Evolutionary conservation across 2,329 filamentous ascomycete species (phyloP).

Genomic region (Claviceps sp.): DNA sequence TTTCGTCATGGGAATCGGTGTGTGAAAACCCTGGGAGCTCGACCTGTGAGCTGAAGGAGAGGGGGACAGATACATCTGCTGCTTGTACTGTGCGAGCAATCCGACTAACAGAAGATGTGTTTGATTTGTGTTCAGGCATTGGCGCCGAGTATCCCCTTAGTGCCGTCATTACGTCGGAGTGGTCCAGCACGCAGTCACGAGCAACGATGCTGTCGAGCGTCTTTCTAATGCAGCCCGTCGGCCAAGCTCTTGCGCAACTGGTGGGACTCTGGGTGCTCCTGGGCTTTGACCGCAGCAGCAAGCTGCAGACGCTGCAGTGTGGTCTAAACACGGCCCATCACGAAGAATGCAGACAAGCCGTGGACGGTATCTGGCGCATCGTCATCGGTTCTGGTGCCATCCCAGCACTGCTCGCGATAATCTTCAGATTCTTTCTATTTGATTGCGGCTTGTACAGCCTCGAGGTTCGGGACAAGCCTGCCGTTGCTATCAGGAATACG

Average conservation of each 20-base stretch:
- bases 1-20: slow-evolving; percentile 40
- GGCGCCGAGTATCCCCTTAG: slow-evolving; percentile 56
- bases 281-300: slow-evolving; percentile 27
- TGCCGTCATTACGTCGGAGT: slow-evolving; percentile 56
- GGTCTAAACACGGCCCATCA: slow-evolving; percentile 31
- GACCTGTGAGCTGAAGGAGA: background rate
- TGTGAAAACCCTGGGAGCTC: slow-evolving; percentile 3
- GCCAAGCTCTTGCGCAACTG: slow-evolving; percentile 50
- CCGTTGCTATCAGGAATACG: slow-evolving; percentile 44
- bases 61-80: background rate
- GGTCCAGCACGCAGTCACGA: slow-evolving; percentile 46
- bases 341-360: slow-evolving; percentile 28
- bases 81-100: background rate
- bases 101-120: background rate
- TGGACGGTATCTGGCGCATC: slow-evolving; percentile 54
- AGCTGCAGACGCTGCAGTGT: slow-evolving; percentile 31
- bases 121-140: slow-evolving; percentile 30
- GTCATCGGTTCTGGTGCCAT: slow-evolving; percentile 52
- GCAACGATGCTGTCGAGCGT: slow-evolving; percentile 55
- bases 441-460: slow-evolving; percentile 53
- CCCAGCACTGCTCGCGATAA: slow-evolving; percentile 48
- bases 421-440: slow-evolving; percentile 53
- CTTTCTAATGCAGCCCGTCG: slow-evolving; percentile 57
- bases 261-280: slow-evolving; percentile 42
- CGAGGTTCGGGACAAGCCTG: slow-evolving; percentile 49